These are phyloP conservation scores for Blastomyces percursus DNA, from an alignment of 2,329 filamentous ascomycete species.

Conservation along the genomic window DNA sequence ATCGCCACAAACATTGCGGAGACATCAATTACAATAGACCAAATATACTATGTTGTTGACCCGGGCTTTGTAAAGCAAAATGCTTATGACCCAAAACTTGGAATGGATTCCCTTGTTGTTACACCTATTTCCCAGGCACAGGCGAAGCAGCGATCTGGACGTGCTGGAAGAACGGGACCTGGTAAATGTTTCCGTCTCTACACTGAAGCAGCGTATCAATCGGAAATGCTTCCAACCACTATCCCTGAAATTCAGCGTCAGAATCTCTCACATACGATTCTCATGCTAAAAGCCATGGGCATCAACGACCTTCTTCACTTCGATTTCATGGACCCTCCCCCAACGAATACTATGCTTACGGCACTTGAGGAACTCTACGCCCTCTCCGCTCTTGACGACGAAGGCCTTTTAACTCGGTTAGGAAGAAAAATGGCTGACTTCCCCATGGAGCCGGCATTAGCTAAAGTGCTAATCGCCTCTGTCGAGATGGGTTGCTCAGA, in stretches of 20 bases:
- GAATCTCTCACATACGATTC: slow-evolving; percentile 82
- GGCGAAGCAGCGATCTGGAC: slow-evolving; percentile 84
- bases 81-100: slow-evolving; percentile 90
- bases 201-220: slow-evolving; percentile 89
- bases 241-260: slow-evolving; percentile 95
- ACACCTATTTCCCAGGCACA: slow-evolving; percentile 96
- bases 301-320: slow-evolving; percentile 97
- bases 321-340: slow-evolving; percentile 97
- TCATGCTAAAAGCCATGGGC: slow-evolving; percentile 98
- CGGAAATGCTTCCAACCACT: slow-evolving; percentile 91
- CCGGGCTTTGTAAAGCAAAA: slow-evolving; percentile 98
- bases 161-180: slow-evolving; percentile 86
- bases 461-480: slow-evolving; percentile 79
- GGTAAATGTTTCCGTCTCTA: slow-evolving; percentile 95
- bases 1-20: slow-evolving; percentile 98
- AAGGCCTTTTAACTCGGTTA: slow-evolving; percentile 81
- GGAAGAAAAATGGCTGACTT: slow-evolving; percentile 98
- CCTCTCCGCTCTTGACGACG: slow-evolving; percentile 81
- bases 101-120: slow-evolving; percentile 93
- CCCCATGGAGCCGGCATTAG: slow-evolving; percentile 87
- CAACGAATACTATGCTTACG: slow-evolving; percentile 94
- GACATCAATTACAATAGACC: slow-evolving; percentile 94
- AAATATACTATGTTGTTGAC: slow-evolving; percentile 95
- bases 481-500: slow-evolving; percentile 85
- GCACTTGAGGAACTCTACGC: slow-evolving; percentile 93